Conservation (phyloP, 345 rosid species). For the Ailanthus altissimus region DNA sequence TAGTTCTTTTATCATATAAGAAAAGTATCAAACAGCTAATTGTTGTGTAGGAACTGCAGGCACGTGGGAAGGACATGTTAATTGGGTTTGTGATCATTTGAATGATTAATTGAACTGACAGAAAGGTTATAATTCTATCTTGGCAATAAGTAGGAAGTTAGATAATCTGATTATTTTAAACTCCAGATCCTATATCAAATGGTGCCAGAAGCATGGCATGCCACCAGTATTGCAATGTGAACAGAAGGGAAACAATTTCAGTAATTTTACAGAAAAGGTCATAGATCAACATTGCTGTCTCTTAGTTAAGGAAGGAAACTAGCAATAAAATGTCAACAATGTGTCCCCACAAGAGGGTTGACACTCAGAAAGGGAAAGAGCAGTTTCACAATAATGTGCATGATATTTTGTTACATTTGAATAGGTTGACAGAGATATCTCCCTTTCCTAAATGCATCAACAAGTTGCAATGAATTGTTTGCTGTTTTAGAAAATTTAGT, state of each 20-base stretch:
- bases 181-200: background rate
- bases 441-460: background rate
- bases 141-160: background rate
- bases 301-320: background rate
- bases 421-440: background rate
- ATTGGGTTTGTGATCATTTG: background rate
- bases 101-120: background rate
- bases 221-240: background rate
- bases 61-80: background rate
- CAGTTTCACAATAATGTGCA: no score
- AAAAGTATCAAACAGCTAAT: background rate
- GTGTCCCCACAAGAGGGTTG: background rate
- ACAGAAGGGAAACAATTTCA: background rate
- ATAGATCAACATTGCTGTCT: background rate
- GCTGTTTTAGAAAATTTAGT: background rate
- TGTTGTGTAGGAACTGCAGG: background rate
- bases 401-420: no score
- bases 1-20: background rate
- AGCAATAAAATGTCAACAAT: background rate
- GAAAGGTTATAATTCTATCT: background rate
- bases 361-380: background rate
- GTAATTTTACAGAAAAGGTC: background rate
- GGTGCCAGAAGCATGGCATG: background rate
- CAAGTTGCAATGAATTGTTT: background rate
- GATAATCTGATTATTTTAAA: background rate